Evolutionary conservation across 176 grass and related monocot species (phyloP).

Genomic region (Rhynchospora pubera): DNA sequence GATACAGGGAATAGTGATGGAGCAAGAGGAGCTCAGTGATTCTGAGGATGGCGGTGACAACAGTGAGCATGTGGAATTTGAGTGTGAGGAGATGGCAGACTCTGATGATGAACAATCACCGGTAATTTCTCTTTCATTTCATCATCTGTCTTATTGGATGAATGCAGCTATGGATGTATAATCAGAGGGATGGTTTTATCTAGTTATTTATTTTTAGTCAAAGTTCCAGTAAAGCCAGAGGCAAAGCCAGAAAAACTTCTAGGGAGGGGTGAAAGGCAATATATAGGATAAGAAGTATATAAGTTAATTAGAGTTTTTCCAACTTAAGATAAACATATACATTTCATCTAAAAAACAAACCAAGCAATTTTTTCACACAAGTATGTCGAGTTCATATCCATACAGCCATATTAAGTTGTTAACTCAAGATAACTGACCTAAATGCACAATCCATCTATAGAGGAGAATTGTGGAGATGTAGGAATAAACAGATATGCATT

Average conservation of each 20-base stretch:
- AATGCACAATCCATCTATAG: not conserved
- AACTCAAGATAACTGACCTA: too few relatives aligned
- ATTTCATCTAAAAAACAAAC: not conserved
- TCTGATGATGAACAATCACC: slow-evolving; percentile 69
- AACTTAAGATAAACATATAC: not conserved
- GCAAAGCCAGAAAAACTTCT: not conserved
- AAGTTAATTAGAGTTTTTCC: not conserved
- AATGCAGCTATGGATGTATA: not conserved
- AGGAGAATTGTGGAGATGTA: not conserved
- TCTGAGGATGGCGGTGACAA: slow-evolving; percentile 72
- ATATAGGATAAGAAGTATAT: not conserved
- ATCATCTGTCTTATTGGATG: not conserved
- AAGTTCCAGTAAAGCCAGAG: not conserved
- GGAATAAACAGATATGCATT: not conserved
- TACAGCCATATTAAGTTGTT: too few relatives aligned
- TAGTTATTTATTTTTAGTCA: not conserved
- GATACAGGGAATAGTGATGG: slow-evolving; percentile 78
- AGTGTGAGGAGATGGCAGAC: slow-evolving; percentile 81
- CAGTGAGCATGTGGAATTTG: slow-evolving; percentile 68
- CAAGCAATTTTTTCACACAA: not conserved
- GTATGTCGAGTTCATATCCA: not conserved
- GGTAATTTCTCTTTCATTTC: not conserved
- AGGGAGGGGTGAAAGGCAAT: not conserved
- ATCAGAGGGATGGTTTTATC: not conserved
- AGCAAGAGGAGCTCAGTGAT: slow-evolving; percentile 92